Evolutionary conservation across 306 rosid species (phyloP), one percentile per base, ranked within the genome.

Genomic region (Aeschynomene evenia): DNA sequence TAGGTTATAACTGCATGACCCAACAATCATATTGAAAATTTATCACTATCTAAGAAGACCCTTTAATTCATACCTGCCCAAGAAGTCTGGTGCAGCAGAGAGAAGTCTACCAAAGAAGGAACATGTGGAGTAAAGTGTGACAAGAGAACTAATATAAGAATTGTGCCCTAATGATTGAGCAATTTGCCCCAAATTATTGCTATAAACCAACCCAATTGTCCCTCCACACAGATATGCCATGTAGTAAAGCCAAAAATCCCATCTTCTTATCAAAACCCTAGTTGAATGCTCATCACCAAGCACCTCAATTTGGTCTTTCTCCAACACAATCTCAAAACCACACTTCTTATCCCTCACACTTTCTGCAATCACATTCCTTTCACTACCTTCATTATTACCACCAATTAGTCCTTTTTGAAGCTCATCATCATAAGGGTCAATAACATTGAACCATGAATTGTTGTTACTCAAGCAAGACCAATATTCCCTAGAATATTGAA

Each of bases 31-130:
- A 6, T n/a, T 21, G 33, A 15, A n/a, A 19, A 54, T 43, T 9
- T 23, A 22, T 11, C 23, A 19, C 31, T 15, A 52, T 16, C 63
- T 6, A 18, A 53, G 64, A 26, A 69, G 50, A 43, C n/a, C 13
- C 28, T 15, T 13, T 52, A 24, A 36, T 33, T 85, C 92, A 36
- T 87, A 92, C 95, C 82, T 52, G 5, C 67, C 83, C 22, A 92
- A 69, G 80, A 85, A 89, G 70, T 89, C 98, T 5, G 95, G 95
- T 60, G 85, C 67, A 12, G 95, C 98, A 1, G 96, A 79, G 42
- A 92, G 91, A 67, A 89, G 75, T 42, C 98, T 89, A 37, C 98
- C 96, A 20, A 92, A 89, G 90, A 92, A 92, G 64, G 95, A 87
- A 80, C 85, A 86, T 0, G 92, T 76, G n/a, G 98, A 92, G 71